A percentile compares a stretch with the other conserved stretches of the same genome.
Conservation (phyloP, 2,329 filamentous ascomycete species). For the Coniochaeta prunicola region DNA sequence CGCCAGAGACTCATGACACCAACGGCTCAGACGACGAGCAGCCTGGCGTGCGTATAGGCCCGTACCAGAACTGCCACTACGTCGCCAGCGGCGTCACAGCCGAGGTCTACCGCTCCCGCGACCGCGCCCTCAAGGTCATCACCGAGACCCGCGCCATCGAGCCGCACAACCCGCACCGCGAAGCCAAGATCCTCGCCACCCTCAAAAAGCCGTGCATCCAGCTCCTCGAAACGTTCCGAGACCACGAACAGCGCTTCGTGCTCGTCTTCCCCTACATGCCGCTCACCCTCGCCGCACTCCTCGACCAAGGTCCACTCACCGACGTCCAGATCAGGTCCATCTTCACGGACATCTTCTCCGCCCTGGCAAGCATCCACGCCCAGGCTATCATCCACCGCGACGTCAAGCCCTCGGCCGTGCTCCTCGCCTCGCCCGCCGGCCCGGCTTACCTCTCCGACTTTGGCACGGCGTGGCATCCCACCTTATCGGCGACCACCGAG, state of each 20-base stretch:
- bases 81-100: slow-evolving; percentile 70
- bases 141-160: slow-evolving; percentile 63
- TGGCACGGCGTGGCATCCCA: slow-evolving; percentile 78
- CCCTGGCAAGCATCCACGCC: slow-evolving; percentile 63
- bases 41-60: slow-evolving; percentile 41
- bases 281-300: slow-evolving; percentile 61
- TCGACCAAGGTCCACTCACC: slow-evolving; percentile 40
- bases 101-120: slow-evolving; percentile 64
- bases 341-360: slow-evolving; percentile 63
- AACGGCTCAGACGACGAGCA: slow-evolving; percentile 8
- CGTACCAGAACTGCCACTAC: slow-evolving; percentile 44
- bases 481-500: slow-evolving; percentile 53
- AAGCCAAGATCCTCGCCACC: slow-evolving; percentile 64
- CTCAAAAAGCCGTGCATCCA: slow-evolving; percentile 54
- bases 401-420: slow-evolving; percentile 84
- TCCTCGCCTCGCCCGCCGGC: slow-evolving; percentile 59
- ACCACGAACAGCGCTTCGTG: slow-evolving; percentile 64
- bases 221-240: slow-evolving; percentile 66
- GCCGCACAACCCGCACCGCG: slow-evolving; percentile 76
- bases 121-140: slow-evolving; percentile 77
- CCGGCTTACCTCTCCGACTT: slow-evolving; percentile 84
- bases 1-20: neutral
- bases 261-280: slow-evolving; percentile 82
- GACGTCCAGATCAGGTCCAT: slow-evolving; percentile 27
- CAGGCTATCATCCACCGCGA: slow-evolving; percentile 84